Evolutionary conservation across 192 early-diverging fungal species (phyloP).

Genomic region (Pilaira anomala): DNA sequence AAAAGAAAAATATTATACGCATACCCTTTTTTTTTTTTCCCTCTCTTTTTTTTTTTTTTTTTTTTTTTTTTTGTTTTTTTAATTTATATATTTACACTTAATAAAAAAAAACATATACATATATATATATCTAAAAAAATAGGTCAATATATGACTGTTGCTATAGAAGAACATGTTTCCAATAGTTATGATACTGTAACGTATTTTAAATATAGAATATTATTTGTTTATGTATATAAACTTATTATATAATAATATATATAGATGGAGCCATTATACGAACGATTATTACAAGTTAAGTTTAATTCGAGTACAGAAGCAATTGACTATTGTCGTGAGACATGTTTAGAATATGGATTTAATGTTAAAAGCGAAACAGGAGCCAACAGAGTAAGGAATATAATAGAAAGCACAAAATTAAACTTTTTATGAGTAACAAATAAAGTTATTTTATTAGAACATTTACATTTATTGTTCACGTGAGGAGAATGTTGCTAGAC

Average conservation of each 20-base stretch:
- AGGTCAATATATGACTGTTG: too few relatives aligned
- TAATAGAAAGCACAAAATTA: background rate
- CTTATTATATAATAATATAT: too few relatives aligned
- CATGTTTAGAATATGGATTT: conserved; percentile 46
- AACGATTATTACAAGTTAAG: background rate
- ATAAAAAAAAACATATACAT: background rate
- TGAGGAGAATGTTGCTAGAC: conserved; percentile 43
- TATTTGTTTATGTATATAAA: too few relatives aligned
- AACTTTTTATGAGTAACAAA: background rate
- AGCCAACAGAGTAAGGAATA: conserved; percentile 45
- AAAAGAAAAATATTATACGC: too few relatives aligned
- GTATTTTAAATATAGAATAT: too few relatives aligned
- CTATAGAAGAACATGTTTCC: too few relatives aligned
- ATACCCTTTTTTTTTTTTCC: background rate
- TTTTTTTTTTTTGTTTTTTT: conserved; percentile 1
- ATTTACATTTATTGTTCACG: conserved; percentile 51
- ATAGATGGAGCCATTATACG: conserved; percentile 2
- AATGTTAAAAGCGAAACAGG: conserved; percentile 51
- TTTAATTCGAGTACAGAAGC: conserved; percentile 34
- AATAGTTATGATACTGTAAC: too few relatives aligned
- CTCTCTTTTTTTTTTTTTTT: conserved; percentile 7
- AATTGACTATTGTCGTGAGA: conserved; percentile 38
- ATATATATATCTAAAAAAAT: too few relatives aligned
- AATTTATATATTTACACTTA: too few relatives aligned
- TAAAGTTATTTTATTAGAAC: conserved; percentile 26